Percentiles rank a stretch among this genome's conserved stretches.
Conservation (phyloP, 768 basidiomycete species). For the Leccinum subgranulosum region DNA sequence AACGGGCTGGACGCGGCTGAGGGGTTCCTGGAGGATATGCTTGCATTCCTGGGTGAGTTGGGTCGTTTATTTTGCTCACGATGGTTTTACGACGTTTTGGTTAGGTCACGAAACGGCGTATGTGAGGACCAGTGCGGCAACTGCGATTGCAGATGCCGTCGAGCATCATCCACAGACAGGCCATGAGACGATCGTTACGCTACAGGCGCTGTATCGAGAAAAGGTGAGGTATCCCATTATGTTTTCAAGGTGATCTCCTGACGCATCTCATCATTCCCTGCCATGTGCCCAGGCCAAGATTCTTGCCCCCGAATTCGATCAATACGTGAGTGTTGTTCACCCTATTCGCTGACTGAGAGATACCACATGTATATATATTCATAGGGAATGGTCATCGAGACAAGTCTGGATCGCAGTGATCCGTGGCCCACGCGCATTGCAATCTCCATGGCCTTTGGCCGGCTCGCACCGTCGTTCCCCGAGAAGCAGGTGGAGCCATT, state of each 20-base stretch:
- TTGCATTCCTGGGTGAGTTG: conserved; percentile 63
- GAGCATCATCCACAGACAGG: conserved; percentile 65
- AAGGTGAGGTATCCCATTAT: conserved; percentile 46
- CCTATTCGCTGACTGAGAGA: neutral
- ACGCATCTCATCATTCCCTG: neutral
- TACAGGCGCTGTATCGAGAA: conserved; percentile 78
- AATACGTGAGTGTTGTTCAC: conserved; percentile 61
- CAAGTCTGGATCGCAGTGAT: conserved; percentile 82
- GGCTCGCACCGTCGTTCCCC: conserved; percentile 64
- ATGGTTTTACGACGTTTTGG: neutral
- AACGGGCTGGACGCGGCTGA: conserved; percentile 90
- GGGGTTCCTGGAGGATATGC: conserved; percentile 48
- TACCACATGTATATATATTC: neutral
- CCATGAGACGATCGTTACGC: conserved; percentile 41
- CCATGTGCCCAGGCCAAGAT: conserved; percentile 61
- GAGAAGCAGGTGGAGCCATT: conserved; percentile 60
- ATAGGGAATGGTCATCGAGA: conserved; percentile 90
- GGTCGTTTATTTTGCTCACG: neutral
- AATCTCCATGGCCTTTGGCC: conserved; percentile 61
- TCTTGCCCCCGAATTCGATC: conserved; percentile 87
- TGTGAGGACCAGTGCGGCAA: conserved; percentile 69
- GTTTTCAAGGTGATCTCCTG: neutral
- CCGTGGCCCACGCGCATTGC: conserved; percentile 86
- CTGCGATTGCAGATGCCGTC: conserved; percentile 74
- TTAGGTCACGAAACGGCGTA: conserved; percentile 78